Percentiles rank a stretch among this genome's conserved stretches.
Conservation (phyloP, 148 eudicot genomes). For the Camellia lanceoleosa region DNA sequence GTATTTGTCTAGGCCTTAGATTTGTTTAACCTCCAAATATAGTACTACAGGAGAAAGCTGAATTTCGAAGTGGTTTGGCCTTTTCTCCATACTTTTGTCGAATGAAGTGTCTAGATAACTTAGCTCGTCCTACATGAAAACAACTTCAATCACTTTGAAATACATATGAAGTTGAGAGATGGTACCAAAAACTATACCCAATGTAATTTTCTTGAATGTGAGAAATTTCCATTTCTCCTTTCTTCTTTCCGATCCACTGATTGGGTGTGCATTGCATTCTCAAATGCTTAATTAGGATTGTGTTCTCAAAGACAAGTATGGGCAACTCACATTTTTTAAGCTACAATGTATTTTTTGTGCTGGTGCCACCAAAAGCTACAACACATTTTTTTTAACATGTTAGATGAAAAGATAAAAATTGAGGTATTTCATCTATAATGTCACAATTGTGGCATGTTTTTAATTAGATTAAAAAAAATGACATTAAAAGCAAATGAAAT, state of each 20-base stretch:
- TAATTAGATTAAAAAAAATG: too few species aligned
- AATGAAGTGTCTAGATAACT: not conserved
- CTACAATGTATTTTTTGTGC: too few species aligned
- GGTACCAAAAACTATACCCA: not conserved
- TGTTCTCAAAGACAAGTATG: not conserved
- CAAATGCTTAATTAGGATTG: not conserved
- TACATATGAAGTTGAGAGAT: not conserved
- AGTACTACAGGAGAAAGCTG: not conserved
- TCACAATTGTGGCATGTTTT: too few species aligned
- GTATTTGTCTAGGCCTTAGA: not conserved
- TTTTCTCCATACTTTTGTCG: not conserved
- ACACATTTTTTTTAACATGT: too few species aligned
- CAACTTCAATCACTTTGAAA: not conserved
- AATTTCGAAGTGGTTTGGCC: not conserved
- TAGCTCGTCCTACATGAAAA: not conserved
- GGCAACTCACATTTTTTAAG: not conserved
- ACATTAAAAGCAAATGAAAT: too few species aligned
- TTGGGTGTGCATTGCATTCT: not conserved
- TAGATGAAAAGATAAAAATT: not conserved
- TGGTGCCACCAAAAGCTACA: not conserved
- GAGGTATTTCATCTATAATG: not conserved
- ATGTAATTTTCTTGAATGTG: not conserved
- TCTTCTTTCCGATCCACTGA: not conserved
- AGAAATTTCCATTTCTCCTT: not conserved
- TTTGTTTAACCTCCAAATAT: not conserved